A percentile compares a stretch with the other conserved stretches of the same genome.
These are phyloP conservation scores for Hygrophorus pudorinus DNA, from an alignment of 768 basidiomycete genomes.

Conservation along the genomic window DNA sequence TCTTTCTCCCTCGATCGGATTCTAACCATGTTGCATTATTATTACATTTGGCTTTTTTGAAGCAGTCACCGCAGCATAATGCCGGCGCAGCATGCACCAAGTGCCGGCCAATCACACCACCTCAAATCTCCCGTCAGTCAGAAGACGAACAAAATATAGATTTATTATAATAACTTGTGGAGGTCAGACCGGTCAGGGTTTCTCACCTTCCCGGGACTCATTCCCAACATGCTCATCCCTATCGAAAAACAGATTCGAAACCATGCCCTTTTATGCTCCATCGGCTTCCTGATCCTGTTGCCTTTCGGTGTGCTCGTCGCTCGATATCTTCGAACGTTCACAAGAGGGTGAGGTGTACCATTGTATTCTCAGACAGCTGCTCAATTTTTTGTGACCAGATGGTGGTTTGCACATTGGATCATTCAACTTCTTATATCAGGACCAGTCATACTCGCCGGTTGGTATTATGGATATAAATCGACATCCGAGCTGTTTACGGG, in stretches of 20 bases:
- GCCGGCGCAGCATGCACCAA: no score
- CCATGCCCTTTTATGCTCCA: slow-evolving; percentile 42
- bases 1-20: no score
- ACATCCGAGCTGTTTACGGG: slow-evolving; percentile 18
- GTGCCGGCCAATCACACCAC: no score
- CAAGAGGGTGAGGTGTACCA: slow-evolving; percentile 24
- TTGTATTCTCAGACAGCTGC: background rate
- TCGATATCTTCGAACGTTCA: slow-evolving; percentile 44
- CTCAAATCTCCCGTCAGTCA: no score
- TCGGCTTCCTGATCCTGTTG: slow-evolving; percentile 47
- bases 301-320: slow-evolving; percentile 49
- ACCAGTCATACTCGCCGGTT: slow-evolving; percentile 45
- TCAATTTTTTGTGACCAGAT: slow-evolving; percentile 20
- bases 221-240: slow-evolving; percentile 4
- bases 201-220: no score
- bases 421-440: slow-evolving; percentile 41
- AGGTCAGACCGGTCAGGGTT: no score
- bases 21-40: no score
- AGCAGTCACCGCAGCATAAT: no score
- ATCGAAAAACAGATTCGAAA: slow-evolving; percentile 28
- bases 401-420: slow-evolving; percentile 40
- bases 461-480: slow-evolving; percentile 31
- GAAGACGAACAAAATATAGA: no score
- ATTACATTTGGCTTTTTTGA: no score
- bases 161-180: no score